Evolutionary conservation across 1,139 yeast species (phyloP), one percentile per base, ranked within the genome.

Genomic region (Zygoascus hellenicus): DNA sequence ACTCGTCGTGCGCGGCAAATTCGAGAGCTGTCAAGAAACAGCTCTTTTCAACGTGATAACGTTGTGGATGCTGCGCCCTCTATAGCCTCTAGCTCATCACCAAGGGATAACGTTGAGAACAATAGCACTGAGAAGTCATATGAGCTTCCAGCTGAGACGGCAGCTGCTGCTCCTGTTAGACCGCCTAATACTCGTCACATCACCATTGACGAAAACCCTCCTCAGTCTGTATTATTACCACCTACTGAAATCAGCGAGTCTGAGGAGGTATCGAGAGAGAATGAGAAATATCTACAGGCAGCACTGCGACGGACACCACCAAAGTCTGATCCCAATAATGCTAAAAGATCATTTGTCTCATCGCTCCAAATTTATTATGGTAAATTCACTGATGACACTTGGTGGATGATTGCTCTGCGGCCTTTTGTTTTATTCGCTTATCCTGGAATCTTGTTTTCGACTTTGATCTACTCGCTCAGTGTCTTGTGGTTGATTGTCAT

Each of bases 401-500:
- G 80, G 78, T 76, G 79, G 77, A 75, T 73, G 77, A 76, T 78
- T 3, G 74, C 77, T 9, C 54, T 78, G 16, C 66, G 85, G 37
- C 85, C 85, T 1, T 74, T 80, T 54, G 69, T 73, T 22, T 67
- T 80, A 10, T 74, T 69, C 50, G 53, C 66, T 2, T 80, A 78
- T 58, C 83, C 84, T 0, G 66, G 77, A 2, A 68, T 80, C 14
- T 59, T 77, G n/a, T 79, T 72, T 57, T 76, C 81, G 0, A 68
- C 83, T 1, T 57, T 79, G 9, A 62, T 76, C 1, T 80, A 80
- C 55, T 68, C 81, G 1, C 68, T 79, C 50, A 78, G 82, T 9
- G 81, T 80, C 22, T 81, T 80, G 16, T 80, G 83, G 83, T 70
- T 80, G 46, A 79, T 80, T 60, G 76, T 78, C 43, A 74, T 80